phyloP scores from a whole-genome alignment of 2,329 filamentous ascomycete genomes.

The Shiraia sp. region DNA sequence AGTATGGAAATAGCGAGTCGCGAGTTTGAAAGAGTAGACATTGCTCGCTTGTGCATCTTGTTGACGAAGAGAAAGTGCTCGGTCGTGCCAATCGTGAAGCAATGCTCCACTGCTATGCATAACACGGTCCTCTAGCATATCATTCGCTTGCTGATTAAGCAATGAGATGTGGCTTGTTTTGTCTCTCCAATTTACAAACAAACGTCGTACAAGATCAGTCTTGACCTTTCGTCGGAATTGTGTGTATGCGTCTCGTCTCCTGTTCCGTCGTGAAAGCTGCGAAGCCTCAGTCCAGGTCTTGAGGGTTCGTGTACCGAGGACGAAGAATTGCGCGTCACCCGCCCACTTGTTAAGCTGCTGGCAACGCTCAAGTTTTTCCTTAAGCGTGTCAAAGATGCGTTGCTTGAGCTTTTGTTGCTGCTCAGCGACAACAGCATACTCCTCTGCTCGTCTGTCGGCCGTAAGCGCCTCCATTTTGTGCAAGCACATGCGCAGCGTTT shows the following conservation, averaged over 20 bases:
- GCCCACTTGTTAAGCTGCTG: constrained; percentile 57
- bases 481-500: constrained; percentile 31
- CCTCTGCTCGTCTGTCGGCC: constrained; percentile 27
- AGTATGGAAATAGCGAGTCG: constrained; percentile 30
- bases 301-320: constrained; percentile 54
- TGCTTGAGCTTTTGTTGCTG: constrained; percentile 48
- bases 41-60: constrained; percentile 27
- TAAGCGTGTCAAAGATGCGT: constrained; percentile 41
- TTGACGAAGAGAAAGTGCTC: constrained; percentile 31
- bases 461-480: constrained; percentile 32
- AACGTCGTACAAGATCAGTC: constrained; percentile 53
- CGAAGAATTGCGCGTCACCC: constrained; percentile 60
- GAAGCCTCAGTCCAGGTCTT: constrained; percentile 58
- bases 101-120: constrained; percentile 33
- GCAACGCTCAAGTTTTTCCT: constrained; percentile 47
- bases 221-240: constrained; percentile 58
- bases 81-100: constrained; percentile 50
- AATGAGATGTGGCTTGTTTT: constrained; percentile 20
- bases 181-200: constrained; percentile 45
- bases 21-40: constrained; percentile 31
- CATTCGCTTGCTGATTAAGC: constrained; percentile 38
- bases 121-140: constrained; percentile 25
- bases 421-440: constrained; percentile 47
- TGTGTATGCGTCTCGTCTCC: constrained; percentile 60
- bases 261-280: constrained; percentile 54